phyloP scores from a whole-genome alignment of 495 filamentous ascomycete genomes.

The Diplogelasinospora grovesii region DNA sequence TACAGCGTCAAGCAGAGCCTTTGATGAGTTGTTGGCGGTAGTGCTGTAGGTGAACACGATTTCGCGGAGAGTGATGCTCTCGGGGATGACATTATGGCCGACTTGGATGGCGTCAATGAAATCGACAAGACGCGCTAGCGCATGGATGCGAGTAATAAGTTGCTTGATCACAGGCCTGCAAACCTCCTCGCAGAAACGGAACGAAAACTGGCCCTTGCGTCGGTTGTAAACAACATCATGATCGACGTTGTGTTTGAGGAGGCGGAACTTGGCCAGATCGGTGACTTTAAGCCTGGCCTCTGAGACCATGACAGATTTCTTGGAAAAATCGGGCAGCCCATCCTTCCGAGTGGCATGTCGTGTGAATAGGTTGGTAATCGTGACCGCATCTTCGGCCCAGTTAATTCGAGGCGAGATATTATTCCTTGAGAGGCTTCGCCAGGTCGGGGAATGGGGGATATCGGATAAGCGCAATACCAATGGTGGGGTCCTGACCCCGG shows the following conservation, averaged over 20 bases:
- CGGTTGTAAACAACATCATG: conserved; percentile 54
- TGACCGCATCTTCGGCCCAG: too few species aligned
- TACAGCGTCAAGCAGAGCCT: background rate
- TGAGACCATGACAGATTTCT: too few species aligned
- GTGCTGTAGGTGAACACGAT: conserved; percentile 59
- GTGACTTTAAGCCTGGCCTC: conserved; percentile 27
- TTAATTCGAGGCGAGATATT: too few species aligned
- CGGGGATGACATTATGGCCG: conserved; percentile 42
- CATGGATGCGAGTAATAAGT: conserved; percentile 49
- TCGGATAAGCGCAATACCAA: conserved; percentile 39
- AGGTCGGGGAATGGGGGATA: conserved; percentile 22
- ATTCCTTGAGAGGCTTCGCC: too few species aligned
- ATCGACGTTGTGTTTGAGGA: conserved; percentile 47
- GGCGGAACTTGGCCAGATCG: conserved; percentile 33
- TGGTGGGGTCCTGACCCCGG: conserved; percentile 32
- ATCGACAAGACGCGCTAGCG: conserved; percentile 57
- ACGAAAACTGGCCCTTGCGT: conserved; percentile 49
- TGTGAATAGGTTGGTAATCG: too few species aligned
- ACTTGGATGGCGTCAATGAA: conserved; percentile 56
- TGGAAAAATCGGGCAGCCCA: too few species aligned
- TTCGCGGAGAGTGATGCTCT: conserved; percentile 51
- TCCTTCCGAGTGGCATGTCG: too few species aligned
- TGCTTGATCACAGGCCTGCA: conserved; percentile 48
- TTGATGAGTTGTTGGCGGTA: conserved; percentile 12
- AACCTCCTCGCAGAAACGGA: conserved; percentile 51